Conservation (phyloP, 345 rosid species). For the Hibiscus mutabilis region DNA sequence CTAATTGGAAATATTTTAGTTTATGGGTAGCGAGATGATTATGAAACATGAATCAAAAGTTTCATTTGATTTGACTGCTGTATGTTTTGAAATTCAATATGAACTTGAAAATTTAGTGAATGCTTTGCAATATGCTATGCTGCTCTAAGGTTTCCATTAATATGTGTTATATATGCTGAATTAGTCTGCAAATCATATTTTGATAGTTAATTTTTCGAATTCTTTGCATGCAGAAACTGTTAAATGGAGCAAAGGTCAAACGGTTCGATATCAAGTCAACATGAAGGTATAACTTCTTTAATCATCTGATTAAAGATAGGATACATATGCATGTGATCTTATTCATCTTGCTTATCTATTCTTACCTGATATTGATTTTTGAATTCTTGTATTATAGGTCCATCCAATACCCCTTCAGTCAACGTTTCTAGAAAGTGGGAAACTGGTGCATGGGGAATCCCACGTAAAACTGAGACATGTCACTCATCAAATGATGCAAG, state of each 20-base stretch:
- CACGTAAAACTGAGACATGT: conserved; percentile 25
- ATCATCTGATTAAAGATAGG: not conserved
- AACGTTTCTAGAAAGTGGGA: conserved; percentile 26
- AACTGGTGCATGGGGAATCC: conserved; percentile 49
- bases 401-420: conserved; percentile 25
- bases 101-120: not conserved
- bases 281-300: conserved; percentile 27
- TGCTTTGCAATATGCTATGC: not conserved
- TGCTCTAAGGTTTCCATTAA: not conserved
- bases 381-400: conserved; percentile 25
- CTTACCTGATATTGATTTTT: not conserved
- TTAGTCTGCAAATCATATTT: not conserved
- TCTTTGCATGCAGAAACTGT: conserved; percentile 15
- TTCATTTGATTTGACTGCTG: not conserved
- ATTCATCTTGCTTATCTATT: not conserved
- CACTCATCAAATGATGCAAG: conserved; percentile 53
- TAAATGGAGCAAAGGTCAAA: conserved; percentile 44
- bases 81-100: conserved; percentile 1
- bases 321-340: not conserved
- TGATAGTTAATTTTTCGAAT: not conserved
- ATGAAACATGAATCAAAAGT: not conserved
- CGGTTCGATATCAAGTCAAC: conserved; percentile 21
- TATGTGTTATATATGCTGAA: not conserved
- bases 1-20: not conserved
- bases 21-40: not conserved